Evolutionary conservation across 2,329 filamentous ascomycete species (phyloP).

Genomic region (Phialophora tarda): DNA sequence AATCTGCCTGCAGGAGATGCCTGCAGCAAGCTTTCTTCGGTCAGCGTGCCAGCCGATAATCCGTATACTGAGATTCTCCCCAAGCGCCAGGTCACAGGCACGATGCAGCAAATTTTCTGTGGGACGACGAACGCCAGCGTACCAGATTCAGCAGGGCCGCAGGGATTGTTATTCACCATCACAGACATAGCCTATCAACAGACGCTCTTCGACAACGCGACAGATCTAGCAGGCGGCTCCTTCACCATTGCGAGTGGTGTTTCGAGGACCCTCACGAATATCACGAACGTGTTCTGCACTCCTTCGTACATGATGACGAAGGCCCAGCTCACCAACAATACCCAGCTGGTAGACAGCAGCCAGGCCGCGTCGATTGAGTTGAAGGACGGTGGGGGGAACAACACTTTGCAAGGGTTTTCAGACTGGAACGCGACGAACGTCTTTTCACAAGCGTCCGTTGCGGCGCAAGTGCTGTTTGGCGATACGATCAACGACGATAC

Average conservation of each 20-base stretch:
- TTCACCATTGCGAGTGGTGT: slow-evolving; percentile 36
- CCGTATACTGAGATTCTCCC: slow-evolving; percentile 38
- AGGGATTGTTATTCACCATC: slow-evolving; percentile 35
- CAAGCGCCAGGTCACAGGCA: slow-evolving; percentile 29
- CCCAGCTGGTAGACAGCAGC: slow-evolving; percentile 22
- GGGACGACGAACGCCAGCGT: slow-evolving; percentile 21
- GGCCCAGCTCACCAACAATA: slow-evolving; percentile 37
- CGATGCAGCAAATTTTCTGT: slow-evolving; percentile 36
- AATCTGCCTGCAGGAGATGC: slow-evolving; percentile 32
- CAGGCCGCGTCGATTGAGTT: slow-evolving; percentile 28
- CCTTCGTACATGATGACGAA: slow-evolving; percentile 35
- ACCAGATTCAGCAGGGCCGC: slow-evolving; percentile 25
- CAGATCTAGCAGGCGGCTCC: slow-evolving; percentile 32
- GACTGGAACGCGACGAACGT: slow-evolving; percentile 36
- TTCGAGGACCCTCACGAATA: slow-evolving; percentile 34
- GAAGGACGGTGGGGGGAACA: slow-evolving; percentile 41
- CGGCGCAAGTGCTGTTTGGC: slow-evolving; percentile 34
- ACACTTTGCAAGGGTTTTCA: slow-evolving; percentile 41
- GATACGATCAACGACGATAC: slow-evolving; percentile 26
- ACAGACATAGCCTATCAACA: slow-evolving; percentile 36
- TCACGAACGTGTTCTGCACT: slow-evolving; percentile 37
- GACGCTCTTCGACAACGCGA: slow-evolving; percentile 35
- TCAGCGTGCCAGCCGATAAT: slow-evolving; percentile 34
- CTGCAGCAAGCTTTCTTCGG: slow-evolving; percentile 28
- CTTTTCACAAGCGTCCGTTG: slow-evolving; percentile 27